phyloP scores from a whole-genome alignment of 345 rosid species.

The Gossypium longicalyx region DNA sequence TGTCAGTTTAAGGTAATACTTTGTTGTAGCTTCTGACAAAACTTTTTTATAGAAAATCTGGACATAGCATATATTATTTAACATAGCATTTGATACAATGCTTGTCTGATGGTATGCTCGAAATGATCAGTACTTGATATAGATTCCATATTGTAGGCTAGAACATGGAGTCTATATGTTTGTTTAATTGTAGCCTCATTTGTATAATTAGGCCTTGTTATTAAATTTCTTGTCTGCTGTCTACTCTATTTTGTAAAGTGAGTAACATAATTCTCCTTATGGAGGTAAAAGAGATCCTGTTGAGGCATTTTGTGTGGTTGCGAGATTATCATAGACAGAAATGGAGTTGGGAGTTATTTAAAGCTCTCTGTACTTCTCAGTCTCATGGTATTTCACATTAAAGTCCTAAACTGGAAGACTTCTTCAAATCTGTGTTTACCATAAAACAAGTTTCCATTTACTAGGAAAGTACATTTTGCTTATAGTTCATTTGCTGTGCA shows the following conservation, averaged over 20 bases:
- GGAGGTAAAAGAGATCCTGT: neutral
- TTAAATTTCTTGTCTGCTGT: neutral
- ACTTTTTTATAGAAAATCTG: neutral
- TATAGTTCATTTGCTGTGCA: neutral
- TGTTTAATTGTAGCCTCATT: neutral
- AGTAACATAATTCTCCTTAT: neutral
- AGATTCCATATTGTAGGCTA: neutral
- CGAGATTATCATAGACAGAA: neutral
- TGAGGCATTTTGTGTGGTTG: neutral
- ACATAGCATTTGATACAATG: neutral
- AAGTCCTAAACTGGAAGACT: neutral
- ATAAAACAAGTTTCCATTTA: neutral
- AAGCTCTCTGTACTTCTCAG: neutral
- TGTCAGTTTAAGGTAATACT: neutral
- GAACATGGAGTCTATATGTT: neutral
- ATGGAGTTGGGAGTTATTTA: neutral
- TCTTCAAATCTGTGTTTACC: neutral
- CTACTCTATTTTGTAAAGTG: neutral
- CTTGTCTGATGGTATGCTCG: neutral
- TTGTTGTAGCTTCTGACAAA: neutral
- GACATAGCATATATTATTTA: neutral
- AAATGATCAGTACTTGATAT: neutral
- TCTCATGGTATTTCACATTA: neutral
- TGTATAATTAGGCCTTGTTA: neutral
- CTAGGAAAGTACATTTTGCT: neutral